Evolutionary conservation across 2,329 filamentous ascomycete species (phyloP).

Genomic region (Dactylellina leptospora): DNA sequence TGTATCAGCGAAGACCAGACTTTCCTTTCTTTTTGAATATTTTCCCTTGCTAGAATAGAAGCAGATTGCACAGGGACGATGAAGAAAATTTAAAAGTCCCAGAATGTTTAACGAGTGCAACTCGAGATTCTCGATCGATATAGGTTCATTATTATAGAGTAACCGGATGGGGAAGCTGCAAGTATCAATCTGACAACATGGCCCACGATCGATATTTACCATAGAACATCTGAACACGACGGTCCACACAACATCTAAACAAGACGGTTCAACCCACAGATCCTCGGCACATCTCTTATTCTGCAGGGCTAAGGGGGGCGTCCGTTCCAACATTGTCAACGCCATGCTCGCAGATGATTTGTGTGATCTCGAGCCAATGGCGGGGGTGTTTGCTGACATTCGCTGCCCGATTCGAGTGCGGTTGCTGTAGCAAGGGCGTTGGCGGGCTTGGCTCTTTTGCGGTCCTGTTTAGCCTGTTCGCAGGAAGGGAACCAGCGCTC

Average conservation of each 20-base stretch:
- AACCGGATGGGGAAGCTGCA: not conserved
- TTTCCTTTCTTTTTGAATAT: too few relatives aligned
- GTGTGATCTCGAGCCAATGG: slow-evolving; percentile 18
- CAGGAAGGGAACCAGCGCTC: too few relatives aligned
- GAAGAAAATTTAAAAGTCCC: not conserved
- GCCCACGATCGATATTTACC: not conserved
- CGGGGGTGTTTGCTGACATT: slow-evolving; percentile 22
- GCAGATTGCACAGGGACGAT: too few relatives aligned
- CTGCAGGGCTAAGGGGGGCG: not conserved
- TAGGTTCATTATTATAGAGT: not conserved
- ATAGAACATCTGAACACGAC: not conserved
- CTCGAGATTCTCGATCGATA: not conserved
- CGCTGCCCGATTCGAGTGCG: slow-evolving; percentile 37
- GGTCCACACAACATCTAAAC: too few relatives aligned
- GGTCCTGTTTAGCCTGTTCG: slow-evolving; percentile 3
- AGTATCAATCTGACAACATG: not conserved
- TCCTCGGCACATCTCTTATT: too few relatives aligned
- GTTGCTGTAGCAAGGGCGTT: slow-evolving; percentile 50
- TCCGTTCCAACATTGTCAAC: not conserved
- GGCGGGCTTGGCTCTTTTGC: slow-evolving; percentile 12
- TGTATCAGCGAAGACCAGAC: too few relatives aligned
- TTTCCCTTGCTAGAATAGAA: too few relatives aligned
- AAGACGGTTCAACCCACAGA: too few relatives aligned
- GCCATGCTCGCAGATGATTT: not conserved
- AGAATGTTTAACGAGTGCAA: too few relatives aligned